Base-by-base conservation (phyloP, 768 basidiomycete species). In the Trametes coccinea region DNA sequence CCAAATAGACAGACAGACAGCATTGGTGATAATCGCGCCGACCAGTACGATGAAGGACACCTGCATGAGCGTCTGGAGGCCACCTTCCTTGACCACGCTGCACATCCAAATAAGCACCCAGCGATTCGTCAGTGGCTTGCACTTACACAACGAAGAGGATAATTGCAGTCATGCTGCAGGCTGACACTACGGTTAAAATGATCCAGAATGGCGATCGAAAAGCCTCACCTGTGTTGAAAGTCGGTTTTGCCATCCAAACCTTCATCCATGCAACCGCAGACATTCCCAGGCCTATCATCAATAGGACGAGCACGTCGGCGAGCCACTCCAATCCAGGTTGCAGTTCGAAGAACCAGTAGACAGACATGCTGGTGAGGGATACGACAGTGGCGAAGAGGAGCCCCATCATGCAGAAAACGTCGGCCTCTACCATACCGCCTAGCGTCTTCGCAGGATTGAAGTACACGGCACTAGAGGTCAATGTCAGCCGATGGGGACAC, bases 371-470 rank as follows among this genome's bases (percentile, higher is more conserved):
- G 7, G 84, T 76, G 11, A 94, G 75, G 58, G 87, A 92, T 34
- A 95, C 82, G 60, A 89, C 75, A 0, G 89, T 80, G 3, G 94
- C 82, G 64, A 90, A 90, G 0, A 88, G 50, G 45, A 92, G 77
- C 1, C 88, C 86, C 67, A 85, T 75, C 37, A 90, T 66, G 70
- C 92, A 97, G 73, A 83, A 95, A 5, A 90, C 76, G 67, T 93
- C 87, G 9, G 95, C 93, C 71, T 98, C 93, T 44, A 96, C 73
- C 95, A 98, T 98, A 0, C 83, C 90, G 4, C 96, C 97, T 4
- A 90, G 77, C 0, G 93, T 95, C 70, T 96, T 95, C 30, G 95
- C 95, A 4, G 96, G 96, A 67, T 95, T 93, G 73, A 86, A 98
- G 74, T 98, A 95, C 0, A 92, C 90, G 4, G 85, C 85, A 61